These are phyloP conservation scores for Cochlearia excelsa DNA, from an alignment of 345 rosid species.

Conservation along the genomic window DNA sequence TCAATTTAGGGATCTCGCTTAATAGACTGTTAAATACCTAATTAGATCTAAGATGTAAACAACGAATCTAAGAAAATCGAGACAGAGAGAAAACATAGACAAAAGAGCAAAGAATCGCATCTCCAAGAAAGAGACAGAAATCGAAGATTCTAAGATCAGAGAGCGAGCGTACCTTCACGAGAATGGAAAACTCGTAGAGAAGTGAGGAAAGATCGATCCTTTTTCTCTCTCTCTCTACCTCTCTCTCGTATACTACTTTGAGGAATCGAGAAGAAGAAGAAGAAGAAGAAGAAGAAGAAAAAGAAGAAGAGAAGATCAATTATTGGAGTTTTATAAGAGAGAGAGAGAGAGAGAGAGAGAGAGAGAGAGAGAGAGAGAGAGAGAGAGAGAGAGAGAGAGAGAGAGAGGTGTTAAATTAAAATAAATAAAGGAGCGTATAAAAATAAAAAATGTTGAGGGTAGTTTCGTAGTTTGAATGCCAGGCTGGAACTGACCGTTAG, in stretches of 20 bases:
- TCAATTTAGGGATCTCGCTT: neutral
- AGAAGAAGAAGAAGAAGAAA: neutral
- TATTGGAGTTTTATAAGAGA: slow-evolving; percentile 26
- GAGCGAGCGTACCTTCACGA: too few relatives aligned
- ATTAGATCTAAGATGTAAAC: too few relatives aligned
- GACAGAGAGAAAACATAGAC: too few relatives aligned
- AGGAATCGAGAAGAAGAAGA: slow-evolving; percentile 15
- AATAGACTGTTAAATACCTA: too few relatives aligned
- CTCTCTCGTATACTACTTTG: neutral
- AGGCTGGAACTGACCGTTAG: neutral
- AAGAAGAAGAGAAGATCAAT: slow-evolving; percentile 12
- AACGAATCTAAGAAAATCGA: too few relatives aligned
- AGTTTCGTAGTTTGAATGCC: neutral
- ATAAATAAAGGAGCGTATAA: slow-evolving; percentile 21
- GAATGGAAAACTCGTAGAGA: neutral
- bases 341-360: slow-evolving; percentile 9
- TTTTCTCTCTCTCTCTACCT: too few relatives aligned
- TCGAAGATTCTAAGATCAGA: too few relatives aligned
- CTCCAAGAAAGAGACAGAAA: too few relatives aligned
- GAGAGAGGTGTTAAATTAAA: neutral
- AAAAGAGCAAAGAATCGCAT: too few relatives aligned
- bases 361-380: too few relatives aligned
- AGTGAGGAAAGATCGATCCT: neutral
- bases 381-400: slow-evolving; percentile 14
- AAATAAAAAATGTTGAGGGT: neutral